These are phyloP conservation scores for Termitomyces titanicus DNA, from an alignment of 768 basidiomycete genomes.

Conservation along the genomic window DNA sequence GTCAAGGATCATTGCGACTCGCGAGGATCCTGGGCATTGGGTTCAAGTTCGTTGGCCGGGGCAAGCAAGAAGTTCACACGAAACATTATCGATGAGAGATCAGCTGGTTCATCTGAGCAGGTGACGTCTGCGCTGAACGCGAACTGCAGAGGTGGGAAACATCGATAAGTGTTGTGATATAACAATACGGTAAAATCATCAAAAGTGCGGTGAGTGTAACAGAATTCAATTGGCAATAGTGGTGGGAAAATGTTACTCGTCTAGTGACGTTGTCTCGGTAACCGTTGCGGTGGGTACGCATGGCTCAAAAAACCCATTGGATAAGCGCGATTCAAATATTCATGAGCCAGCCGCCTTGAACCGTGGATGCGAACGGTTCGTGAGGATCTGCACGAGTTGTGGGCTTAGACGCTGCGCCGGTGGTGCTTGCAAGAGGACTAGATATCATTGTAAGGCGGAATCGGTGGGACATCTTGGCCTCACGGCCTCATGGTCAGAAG, in stretches of 20 bases:
- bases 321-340: no score
- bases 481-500: constrained; percentile 1
- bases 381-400: not conserved
- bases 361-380: not conserved
- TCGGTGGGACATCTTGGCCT: not conserved
- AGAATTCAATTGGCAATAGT: not conserved
- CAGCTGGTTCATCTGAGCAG: not conserved
- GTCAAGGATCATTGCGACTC: constrained; percentile 1
- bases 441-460: not conserved
- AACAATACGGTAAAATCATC: not conserved
- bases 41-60: not conserved
- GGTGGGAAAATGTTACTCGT: constrained; percentile 1
- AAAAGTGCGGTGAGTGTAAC: not conserved
- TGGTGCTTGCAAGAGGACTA: not conserved
- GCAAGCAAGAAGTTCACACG: not conserved
- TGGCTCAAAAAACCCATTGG: constrained; percentile 2
- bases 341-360: no score
- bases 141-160: not conserved
- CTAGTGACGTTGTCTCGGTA: constrained; percentile 19
- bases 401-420: not conserved
- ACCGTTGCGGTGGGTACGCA: constrained; percentile 14
- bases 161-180: constrained; percentile 4
- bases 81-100: constrained; percentile 7
- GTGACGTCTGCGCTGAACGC: not conserved
- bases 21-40: not conserved